Conservation (phyloP, 768 basidiomycete species). For the Cystobasidiopsis lactophilus region DNA sequence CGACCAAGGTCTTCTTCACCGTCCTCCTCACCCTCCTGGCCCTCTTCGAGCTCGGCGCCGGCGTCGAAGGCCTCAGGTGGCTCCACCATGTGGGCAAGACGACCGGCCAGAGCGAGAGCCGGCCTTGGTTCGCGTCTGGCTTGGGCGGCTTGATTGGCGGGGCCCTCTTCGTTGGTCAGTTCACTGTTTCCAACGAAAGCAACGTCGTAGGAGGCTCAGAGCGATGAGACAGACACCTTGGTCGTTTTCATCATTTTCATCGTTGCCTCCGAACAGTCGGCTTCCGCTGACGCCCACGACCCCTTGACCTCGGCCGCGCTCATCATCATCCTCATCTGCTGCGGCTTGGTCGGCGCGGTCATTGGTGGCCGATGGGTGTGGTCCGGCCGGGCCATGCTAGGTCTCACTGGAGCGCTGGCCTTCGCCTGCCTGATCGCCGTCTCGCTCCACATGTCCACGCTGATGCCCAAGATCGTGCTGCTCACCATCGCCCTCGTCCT, state of each 20-base stretch:
- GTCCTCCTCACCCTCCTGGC: too few species aligned
- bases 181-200: neutral
- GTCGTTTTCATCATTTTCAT: neutral
- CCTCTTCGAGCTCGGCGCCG: too few species aligned
- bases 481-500: neutral
- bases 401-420: neutral
- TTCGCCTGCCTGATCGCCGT: neutral
- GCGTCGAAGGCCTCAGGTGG: too few species aligned
- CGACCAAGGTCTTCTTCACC: too few species aligned
- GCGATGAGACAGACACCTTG: neutral
- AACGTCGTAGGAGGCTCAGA: neutral
- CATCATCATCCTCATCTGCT: neutral
- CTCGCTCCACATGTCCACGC: neutral
- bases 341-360: neutral
- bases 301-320: constrained; percentile 1
- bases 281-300: neutral
- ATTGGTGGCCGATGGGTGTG: neutral
- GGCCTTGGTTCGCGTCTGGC: neutral
- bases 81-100: too few species aligned
- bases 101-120: neutral
- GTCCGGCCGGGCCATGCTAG: neutral
- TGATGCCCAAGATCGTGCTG: neutral
- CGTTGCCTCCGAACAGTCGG: neutral
- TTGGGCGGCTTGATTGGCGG: neutral
- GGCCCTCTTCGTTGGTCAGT: neutral